phyloP scores from a whole-genome alignment of 1,139 yeast species.

The Pichia sp. region DNA sequence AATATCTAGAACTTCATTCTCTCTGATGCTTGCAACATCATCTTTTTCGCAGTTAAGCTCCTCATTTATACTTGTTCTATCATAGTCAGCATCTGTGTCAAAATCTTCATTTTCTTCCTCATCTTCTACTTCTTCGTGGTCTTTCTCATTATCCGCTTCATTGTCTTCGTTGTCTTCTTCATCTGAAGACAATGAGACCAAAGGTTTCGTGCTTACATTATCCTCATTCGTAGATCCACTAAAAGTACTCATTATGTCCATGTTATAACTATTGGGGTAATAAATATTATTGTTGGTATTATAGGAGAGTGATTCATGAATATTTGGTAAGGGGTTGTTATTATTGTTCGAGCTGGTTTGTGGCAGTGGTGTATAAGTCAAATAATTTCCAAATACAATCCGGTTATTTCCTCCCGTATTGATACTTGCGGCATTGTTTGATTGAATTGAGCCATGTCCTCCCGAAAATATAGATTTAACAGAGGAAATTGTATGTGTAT shows the following conservation, averaged over 20 bases:
- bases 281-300: background rate
- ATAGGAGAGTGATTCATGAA: background rate
- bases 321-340: background rate
- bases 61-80: no score
- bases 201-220: conserved; percentile 8
- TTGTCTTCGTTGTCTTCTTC: conserved; percentile 6
- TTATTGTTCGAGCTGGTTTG: background rate
- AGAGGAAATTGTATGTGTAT: conserved; percentile 4
- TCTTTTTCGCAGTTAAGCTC: no score
- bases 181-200: conserved; percentile 10
- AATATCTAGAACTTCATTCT: no score
- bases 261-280: background rate
- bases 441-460: background rate
- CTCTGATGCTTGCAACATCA: no score
- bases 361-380: background rate
- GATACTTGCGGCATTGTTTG: background rate
- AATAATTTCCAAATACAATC: background rate
- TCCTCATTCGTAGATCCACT: conserved; percentile 9
- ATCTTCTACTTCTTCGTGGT: background rate
- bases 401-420: background rate
- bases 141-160: background rate
- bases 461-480: conserved; percentile 7
- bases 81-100: background rate
- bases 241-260: conserved; percentile 5
- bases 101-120: background rate